Conservation (phyloP, 495 filamentous ascomycete species). For the Penicillium flavigenum region DNA sequence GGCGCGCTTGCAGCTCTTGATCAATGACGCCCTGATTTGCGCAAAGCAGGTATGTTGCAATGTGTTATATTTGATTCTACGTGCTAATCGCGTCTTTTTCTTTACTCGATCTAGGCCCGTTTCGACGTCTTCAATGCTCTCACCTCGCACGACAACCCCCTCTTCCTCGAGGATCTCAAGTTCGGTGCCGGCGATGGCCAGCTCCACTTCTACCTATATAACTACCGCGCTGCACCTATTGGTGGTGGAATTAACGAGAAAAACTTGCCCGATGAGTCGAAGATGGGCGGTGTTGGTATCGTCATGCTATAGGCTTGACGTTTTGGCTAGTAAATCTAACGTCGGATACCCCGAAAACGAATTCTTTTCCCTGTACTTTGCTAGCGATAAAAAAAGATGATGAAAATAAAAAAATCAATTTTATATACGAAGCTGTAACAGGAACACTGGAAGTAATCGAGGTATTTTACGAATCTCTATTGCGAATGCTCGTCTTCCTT, state of each 20-base stretch:
- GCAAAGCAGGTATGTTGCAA: slow-evolving; percentile 64
- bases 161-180: slow-evolving; percentile 90
- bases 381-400: slow-evolving; percentile 10
- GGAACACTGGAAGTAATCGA: not conserved
- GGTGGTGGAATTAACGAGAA: slow-evolving; percentile 77
- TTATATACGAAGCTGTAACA: not conserved
- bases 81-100: slow-evolving; percentile 4
- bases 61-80: not conserved
- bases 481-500: too few species aligned
- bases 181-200: slow-evolving; percentile 93
- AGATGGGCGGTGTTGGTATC: slow-evolving; percentile 83
- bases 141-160: slow-evolving; percentile 85
- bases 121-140: slow-evolving; percentile 98
- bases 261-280: slow-evolving; percentile 69
- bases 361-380: slow-evolving; percentile 14
- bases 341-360: slow-evolving; percentile 17
- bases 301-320: slow-evolving; percentile 65
- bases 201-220: slow-evolving; percentile 95
- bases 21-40: slow-evolving; percentile 82
- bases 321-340: slow-evolving; percentile 15
- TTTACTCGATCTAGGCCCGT: slow-evolving; percentile 46
- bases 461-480: too few species aligned
- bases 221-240: slow-evolving; percentile 82
- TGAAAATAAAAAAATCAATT: slow-evolving; percentile 1
- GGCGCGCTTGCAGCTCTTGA: slow-evolving; percentile 67